Conservation (phyloP, 371 early-diverging fungal genomes). For the Fennellomyces sp. region DNA sequence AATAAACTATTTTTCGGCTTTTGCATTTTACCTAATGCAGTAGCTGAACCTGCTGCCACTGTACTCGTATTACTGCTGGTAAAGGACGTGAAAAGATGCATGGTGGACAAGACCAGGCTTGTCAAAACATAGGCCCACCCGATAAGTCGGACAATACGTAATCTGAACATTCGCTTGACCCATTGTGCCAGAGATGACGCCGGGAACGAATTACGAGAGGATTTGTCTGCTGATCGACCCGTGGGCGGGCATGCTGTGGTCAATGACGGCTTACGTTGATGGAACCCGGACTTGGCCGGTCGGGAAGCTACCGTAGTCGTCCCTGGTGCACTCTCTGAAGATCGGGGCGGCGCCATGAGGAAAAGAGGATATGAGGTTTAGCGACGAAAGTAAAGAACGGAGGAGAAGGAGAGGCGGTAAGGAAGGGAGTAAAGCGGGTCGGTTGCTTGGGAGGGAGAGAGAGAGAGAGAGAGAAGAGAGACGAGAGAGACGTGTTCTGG, state of each 20-base stretch:
- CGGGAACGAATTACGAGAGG: conserved; percentile 8
- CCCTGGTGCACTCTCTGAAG: conserved; percentile 1
- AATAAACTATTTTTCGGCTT: too few relatives aligned
- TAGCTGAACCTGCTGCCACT: neutral
- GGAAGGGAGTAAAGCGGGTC: neutral
- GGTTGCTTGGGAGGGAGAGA: neutral
- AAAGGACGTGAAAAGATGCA: conserved; percentile 25
- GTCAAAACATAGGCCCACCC: conserved; percentile 28
- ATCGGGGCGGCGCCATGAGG: conserved; percentile 2
- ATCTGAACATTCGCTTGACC: conserved; percentile 9
- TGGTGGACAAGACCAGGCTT: conserved; percentile 29
- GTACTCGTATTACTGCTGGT: neutral
- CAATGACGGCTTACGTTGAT: conserved; percentile 38
- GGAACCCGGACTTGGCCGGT: conserved; percentile 15
- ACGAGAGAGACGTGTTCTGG: neutral
- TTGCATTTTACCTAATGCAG: conserved; percentile 9
- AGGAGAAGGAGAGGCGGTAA: neutral
- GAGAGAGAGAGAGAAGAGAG: neutral
- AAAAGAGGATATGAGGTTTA: neutral
- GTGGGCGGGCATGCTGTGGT: conserved; percentile 35
- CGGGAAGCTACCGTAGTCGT: neutral
- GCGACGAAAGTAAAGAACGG: neutral
- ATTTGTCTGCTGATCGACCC: conserved; percentile 1
- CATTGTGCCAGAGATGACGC: conserved; percentile 10
- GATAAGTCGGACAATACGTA: conserved; percentile 21